phyloP scores from a whole-genome alignment of 2,329 filamentous ascomycete species.

The Aspergillus sp. region DNA sequence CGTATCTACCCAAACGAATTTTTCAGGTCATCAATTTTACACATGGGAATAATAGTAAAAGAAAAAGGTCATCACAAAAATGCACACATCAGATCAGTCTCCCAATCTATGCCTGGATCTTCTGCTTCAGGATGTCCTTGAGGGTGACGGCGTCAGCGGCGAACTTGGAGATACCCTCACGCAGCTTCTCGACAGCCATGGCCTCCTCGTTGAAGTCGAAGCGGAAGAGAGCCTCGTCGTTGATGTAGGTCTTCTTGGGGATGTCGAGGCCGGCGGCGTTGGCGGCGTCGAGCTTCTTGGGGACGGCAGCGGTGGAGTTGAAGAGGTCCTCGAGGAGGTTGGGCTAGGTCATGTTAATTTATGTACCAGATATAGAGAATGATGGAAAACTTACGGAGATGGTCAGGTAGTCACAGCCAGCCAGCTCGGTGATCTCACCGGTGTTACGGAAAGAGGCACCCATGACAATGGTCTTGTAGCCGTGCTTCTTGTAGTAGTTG shows the following conservation, averaged over 20 bases:
- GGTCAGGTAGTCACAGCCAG: slow-evolving; percentile 97
- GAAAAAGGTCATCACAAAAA: slow-evolving; percentile 6
- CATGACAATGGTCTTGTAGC: slow-evolving; percentile 99
- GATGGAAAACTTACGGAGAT: slow-evolving; percentile 70
- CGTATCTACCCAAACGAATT: slow-evolving; percentile 28
- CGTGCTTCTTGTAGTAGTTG: slow-evolving; percentile 99
- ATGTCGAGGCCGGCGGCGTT: slow-evolving; percentile 70
- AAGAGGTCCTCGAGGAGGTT: slow-evolving; percentile 90
- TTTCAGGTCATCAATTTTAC: slow-evolving; percentile 28
- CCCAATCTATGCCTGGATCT: slow-evolving; percentile 61
- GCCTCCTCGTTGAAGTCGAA: slow-evolving; percentile 99
- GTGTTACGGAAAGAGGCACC: slow-evolving; percentile 95
- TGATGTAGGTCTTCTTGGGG: slow-evolving; percentile 87
- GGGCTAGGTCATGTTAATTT: slow-evolving; percentile 48
- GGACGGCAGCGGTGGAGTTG: slow-evolving; percentile 78
- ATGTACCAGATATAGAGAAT: too few relatives aligned
- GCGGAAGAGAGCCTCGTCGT: slow-evolving; percentile 86
- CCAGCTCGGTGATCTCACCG: slow-evolving; percentile 97
- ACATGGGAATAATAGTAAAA: slow-evolving; percentile 16
- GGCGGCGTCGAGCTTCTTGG: slow-evolving; percentile 85
- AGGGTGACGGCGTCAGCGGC: slow-evolving; percentile 92
- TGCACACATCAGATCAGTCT: slow-evolving; percentile 10
- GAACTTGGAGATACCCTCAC: slow-evolving; percentile 99
- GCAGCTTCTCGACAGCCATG: slow-evolving; percentile 99
- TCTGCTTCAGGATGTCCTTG: slow-evolving; percentile 87